Percentiles rank a stretch among this genome's conserved stretches.
Conservation (phyloP, 2,329 filamentous ascomycete genomes). For the Onygenales sp. region DNA sequence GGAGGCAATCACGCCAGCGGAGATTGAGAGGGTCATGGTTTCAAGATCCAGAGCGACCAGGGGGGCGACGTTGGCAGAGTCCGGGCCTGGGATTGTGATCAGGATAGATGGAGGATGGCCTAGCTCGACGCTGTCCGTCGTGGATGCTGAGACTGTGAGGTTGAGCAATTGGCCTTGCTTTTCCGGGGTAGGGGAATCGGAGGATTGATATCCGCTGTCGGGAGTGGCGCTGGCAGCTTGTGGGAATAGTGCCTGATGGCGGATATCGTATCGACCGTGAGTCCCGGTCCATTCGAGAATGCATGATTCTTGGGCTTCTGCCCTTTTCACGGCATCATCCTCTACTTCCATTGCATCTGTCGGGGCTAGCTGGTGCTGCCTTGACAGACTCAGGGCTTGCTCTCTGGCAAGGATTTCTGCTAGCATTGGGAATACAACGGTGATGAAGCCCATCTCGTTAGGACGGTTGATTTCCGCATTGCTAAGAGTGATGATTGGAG, state of each 20-base stretch:
- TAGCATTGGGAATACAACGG: slow-evolving; percentile 38
- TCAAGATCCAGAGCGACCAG: slow-evolving; percentile 36
- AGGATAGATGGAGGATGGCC: slow-evolving; percentile 27
- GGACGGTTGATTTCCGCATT: slow-evolving; percentile 14
- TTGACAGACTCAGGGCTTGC: slow-evolving; percentile 31
- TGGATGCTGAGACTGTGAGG: slow-evolving; percentile 30
- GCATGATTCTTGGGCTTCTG: slow-evolving; percentile 38
- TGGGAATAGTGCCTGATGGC: slow-evolving; percentile 31
- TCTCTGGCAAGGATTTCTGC: slow-evolving; percentile 42
- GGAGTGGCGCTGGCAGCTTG: slow-evolving; percentile 17
- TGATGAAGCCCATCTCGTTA: slow-evolving; percentile 31
- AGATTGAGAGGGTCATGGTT: slow-evolving; percentile 31
- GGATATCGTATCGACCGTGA: slow-evolving; percentile 34
- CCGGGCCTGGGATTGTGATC: slow-evolving; percentile 28
- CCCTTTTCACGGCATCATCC: slow-evolving; percentile 33
- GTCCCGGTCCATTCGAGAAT: slow-evolving; percentile 34
- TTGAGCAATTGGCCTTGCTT: slow-evolving; percentile 28
- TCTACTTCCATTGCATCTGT: slow-evolving; percentile 34
- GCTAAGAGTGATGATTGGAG: slow-evolving; percentile 35
- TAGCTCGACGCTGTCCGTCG: slow-evolving; percentile 14
- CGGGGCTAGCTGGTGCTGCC: slow-evolving; percentile 30
- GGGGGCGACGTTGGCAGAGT: slow-evolving; percentile 25
- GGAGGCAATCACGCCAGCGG: slow-evolving; percentile 28
- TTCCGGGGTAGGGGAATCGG: slow-evolving; percentile 22
- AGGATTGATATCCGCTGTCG: slow-evolving; percentile 25